phyloP scores from a whole-genome alignment of 2,329 filamentous ascomycete genomes.

The Cytospora schulzeri region DNA sequence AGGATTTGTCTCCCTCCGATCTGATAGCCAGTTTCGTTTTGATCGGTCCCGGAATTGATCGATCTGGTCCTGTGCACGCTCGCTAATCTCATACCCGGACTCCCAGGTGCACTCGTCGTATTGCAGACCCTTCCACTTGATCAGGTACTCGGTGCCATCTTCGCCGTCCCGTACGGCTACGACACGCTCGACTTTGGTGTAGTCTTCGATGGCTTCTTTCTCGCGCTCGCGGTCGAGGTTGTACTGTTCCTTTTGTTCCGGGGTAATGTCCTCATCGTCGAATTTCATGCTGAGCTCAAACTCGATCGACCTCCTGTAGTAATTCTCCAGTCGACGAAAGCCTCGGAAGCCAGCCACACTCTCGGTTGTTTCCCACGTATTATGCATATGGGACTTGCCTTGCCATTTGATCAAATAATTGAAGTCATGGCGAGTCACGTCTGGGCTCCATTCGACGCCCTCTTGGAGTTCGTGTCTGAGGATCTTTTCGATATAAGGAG shows the following conservation, averaged over 20 bases:
- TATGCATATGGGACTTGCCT: slow-evolving; percentile 90
- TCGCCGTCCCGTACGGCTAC: slow-evolving; percentile 82
- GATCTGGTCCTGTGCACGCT: slow-evolving; percentile 83
- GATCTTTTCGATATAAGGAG: slow-evolving; percentile 86
- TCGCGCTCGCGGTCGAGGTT: slow-evolving; percentile 92
- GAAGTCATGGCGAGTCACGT: slow-evolving; percentile 72
- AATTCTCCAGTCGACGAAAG: slow-evolving; percentile 90
- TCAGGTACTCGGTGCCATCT: slow-evolving; percentile 81
- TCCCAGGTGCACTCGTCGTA: slow-evolving; percentile 99
- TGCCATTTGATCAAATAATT: slow-evolving; percentile 98
- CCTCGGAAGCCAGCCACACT: slow-evolving; percentile 77
- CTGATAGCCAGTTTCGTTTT: slow-evolving; percentile 77
- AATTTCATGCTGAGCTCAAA: slow-evolving; percentile 77
- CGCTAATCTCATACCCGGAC: slow-evolving; percentile 69
- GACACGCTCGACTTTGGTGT: slow-evolving; percentile 88
- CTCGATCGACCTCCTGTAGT: slow-evolving; percentile 80
- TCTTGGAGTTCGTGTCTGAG: slow-evolving; percentile 82
- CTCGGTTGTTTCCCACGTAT: slow-evolving; percentile 87
- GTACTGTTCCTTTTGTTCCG: slow-evolving; percentile 90
- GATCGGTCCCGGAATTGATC: slow-evolving; percentile 87
- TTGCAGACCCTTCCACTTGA: slow-evolving; percentile 95
- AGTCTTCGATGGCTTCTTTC: slow-evolving; percentile 84
- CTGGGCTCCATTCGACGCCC: slow-evolving; percentile 59
- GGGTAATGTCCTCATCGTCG: slow-evolving; percentile 72
- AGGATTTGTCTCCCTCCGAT: slow-evolving; percentile 74